These are phyloP conservation scores for Chaetoscypha palmicola DNA, from an alignment of 2,329 filamentous ascomycete genomes.

Conservation along the genomic window DNA sequence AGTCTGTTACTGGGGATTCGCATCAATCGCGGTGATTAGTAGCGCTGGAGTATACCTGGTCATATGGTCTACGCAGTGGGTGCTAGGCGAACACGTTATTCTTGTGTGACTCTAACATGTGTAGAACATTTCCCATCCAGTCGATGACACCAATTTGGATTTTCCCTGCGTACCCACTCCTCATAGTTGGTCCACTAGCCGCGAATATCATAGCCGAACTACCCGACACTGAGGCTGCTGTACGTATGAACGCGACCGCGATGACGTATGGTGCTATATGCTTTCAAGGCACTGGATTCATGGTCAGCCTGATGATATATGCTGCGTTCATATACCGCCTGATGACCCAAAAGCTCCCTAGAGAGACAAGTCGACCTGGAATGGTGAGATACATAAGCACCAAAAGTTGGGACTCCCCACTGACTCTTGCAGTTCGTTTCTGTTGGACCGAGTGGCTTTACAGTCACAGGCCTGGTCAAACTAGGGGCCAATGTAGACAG, in stretches of 20 bases:
- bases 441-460: constrained; percentile 61
- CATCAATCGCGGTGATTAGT: constrained; percentile 56
- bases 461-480: constrained; percentile 49
- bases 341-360: constrained; percentile 80
- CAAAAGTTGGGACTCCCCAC: background rate
- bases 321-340: constrained; percentile 77
- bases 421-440: constrained; percentile 58
- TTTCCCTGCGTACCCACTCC: constrained; percentile 75
- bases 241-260: constrained; percentile 37
- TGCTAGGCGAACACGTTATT: background rate
- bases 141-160: constrained; percentile 87
- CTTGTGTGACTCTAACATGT: background rate
- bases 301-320: constrained; percentile 69
- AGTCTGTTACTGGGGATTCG: constrained; percentile 69
- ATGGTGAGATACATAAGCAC: constrained; percentile 40
- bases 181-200: constrained; percentile 67
- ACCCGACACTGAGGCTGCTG: constrained; percentile 28
- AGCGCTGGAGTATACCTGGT: constrained; percentile 69
- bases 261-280: constrained; percentile 44
- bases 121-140: constrained; percentile 56
- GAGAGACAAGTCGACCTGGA: constrained; percentile 67
- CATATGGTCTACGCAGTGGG: constrained; percentile 56
- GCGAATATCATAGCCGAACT: constrained; percentile 42
- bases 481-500: constrained; percentile 20
- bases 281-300: constrained; percentile 48